Conservation (phyloP, 352 stramenopile species). For the Pythium volutum region DNA sequence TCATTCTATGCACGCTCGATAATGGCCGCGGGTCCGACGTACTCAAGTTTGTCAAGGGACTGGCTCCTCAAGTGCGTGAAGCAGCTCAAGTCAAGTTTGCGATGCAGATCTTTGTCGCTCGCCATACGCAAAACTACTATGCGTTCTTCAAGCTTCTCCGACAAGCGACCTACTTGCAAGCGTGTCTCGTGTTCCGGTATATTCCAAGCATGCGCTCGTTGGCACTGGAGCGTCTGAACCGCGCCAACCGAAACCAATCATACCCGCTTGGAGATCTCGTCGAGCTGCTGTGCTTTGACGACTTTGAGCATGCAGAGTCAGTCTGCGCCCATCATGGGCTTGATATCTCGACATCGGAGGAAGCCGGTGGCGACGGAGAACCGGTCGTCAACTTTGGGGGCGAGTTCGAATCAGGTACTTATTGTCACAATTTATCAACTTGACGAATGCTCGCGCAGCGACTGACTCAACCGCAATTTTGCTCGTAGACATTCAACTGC, state of each 20-base stretch:
- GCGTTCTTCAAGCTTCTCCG: constrained; percentile 79
- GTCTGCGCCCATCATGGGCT: constrained; percentile 73
- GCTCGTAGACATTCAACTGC: constrained; percentile 54
- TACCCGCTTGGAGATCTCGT: constrained; percentile 66
- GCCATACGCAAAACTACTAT: constrained; percentile 82
- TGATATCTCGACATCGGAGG: constrained; percentile 36
- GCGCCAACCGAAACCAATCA: constrained; percentile 60
- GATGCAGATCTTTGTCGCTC: constrained; percentile 83
- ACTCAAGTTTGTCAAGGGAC: constrained; percentile 82
- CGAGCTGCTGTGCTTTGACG: constrained; percentile 77
- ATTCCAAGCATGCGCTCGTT: constrained; percentile 71
- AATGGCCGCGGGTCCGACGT: constrained; percentile 82
- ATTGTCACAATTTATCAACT: neutral
- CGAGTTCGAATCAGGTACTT: constrained; percentile 76
- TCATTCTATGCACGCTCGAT: constrained; percentile 83
- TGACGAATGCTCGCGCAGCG: neutral
- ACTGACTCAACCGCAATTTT: neutral
- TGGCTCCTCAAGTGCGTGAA: constrained; percentile 52
- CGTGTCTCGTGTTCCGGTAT: constrained; percentile 81
- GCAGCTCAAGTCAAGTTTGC: constrained; percentile 82
- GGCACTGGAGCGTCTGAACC: constrained; percentile 78
- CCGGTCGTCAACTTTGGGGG: constrained; percentile 72
- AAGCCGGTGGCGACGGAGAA: constrained; percentile 31
- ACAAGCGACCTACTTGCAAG: constrained; percentile 75
- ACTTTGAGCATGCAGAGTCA: constrained; percentile 60